Conservation (phyloP, 116 monocot species). For the Dioscorea cayenensis region DNA sequence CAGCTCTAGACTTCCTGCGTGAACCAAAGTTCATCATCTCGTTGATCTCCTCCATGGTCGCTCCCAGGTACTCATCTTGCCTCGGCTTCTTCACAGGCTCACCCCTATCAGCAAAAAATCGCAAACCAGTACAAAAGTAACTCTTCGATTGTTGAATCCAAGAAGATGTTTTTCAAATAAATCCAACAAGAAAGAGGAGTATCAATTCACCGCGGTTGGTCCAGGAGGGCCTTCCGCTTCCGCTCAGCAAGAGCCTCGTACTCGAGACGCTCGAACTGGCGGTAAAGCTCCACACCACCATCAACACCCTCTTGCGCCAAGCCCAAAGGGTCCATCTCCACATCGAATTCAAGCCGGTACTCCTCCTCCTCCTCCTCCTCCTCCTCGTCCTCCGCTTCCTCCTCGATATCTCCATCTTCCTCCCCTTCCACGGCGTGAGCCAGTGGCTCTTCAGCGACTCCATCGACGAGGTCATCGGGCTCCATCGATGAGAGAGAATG, state of each 20-base stretch:
- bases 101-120: conserved; percentile 12
- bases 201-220: conserved; percentile 5
- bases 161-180: neutral
- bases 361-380: conserved; percentile 23
- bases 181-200: neutral
- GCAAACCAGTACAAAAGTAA: neutral
- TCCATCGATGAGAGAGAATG: too few species aligned
- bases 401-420: conserved; percentile 7
- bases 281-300: conserved; percentile 48
- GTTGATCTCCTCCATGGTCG: conserved; percentile 71
- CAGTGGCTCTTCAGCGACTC: neutral
- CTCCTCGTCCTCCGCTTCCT: conserved; percentile 24
- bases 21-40: conserved; percentile 68
- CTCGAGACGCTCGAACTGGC: conserved; percentile 63
- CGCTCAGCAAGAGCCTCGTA: conserved; percentile 67
- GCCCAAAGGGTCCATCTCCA: conserved; percentile 48
- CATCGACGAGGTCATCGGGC: too few species aligned
- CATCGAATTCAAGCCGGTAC: conserved; percentile 34
- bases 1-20: conserved; percentile 43
- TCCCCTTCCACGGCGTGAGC: neutral
- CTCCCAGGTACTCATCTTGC: conserved; percentile 61
- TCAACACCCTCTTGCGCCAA: conserved; percentile 29
- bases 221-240: conserved; percentile 56
- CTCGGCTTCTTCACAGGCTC: conserved; percentile 35
- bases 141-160: neutral